These are phyloP conservation scores for Mrakia gelida DNA, from an alignment of 768 basidiomycete species.

Conservation along the genomic window DNA sequence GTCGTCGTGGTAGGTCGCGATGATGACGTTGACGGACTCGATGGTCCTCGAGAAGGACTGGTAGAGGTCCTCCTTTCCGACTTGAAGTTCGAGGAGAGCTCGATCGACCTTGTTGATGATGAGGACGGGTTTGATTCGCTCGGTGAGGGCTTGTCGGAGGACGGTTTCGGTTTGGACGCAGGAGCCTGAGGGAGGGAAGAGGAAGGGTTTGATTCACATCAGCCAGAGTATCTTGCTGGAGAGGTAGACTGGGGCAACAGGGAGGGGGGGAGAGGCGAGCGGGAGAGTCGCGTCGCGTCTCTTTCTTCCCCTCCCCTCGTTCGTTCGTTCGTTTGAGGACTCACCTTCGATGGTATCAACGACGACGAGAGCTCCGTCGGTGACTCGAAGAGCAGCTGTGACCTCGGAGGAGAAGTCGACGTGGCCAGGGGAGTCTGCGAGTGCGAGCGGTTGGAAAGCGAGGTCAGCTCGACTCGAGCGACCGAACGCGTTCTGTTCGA, in stretches of 20 bases:
- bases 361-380: conserved; percentile 98
- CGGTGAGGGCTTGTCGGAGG: conserved; percentile 89
- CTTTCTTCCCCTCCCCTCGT: neutral
- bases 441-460: too few species aligned
- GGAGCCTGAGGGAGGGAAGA: neutral
- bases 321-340: conserved; percentile 57
- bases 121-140: conserved; percentile 99
- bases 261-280: too few species aligned
- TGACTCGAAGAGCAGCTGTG: conserved; percentile 98
- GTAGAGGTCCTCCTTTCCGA: conserved; percentile 92
- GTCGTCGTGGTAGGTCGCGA: conserved; percentile 91
- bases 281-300: conserved; percentile 53
- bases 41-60: conserved; percentile 97
- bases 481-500: neutral
- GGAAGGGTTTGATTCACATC: neutral
- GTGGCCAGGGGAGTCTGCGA: conserved; percentile 76
- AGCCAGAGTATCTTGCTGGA: too few species aligned
- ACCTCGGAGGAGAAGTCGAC: conserved; percentile 99
- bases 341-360: conserved; percentile 99
- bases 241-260: too few species aligned
- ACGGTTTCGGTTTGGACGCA: conserved; percentile 48
- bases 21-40: conserved; percentile 95
- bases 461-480: neutral
- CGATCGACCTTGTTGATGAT: conserved; percentile 99
- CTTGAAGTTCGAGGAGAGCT: conserved; percentile 95